Conservation (phyloP, 192 early-diverging fungal species). For the Dispira simplex region DNA sequence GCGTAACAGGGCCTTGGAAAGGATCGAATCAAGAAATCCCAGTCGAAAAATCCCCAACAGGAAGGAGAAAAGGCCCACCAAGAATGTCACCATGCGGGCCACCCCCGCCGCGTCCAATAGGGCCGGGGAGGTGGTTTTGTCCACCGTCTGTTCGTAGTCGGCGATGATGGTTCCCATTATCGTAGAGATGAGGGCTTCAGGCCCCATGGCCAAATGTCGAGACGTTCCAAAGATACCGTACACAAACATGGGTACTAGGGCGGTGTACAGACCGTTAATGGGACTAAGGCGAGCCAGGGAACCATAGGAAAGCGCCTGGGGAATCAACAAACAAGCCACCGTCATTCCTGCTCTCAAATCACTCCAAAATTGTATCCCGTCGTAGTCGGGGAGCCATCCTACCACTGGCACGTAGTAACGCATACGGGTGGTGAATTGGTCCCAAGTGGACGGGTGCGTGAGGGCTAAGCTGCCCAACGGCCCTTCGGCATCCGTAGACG, state of each 20-base stretch:
- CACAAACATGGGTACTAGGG: slow-evolving; percentile 63
- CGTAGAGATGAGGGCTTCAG: slow-evolving; percentile 85
- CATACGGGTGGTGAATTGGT: slow-evolving; percentile 39
- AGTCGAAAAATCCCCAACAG: slow-evolving; percentile 88
- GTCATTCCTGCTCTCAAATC: slow-evolving; percentile 84
- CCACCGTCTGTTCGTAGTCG: slow-evolving; percentile 35
- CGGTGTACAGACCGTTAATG: slow-evolving; percentile 83
- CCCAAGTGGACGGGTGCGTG: slow-evolving; percentile 12
- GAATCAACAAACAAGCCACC: slow-evolving; percentile 56
- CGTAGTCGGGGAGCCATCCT: slow-evolving; percentile 83
- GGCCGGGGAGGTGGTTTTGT: not conserved
- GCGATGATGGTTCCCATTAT: slow-evolving; percentile 50
- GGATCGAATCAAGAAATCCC: slow-evolving; percentile 94
- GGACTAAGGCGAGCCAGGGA: slow-evolving; percentile 72
- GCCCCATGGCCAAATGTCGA: slow-evolving; percentile 85
- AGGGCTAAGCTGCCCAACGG: too few relatives aligned
- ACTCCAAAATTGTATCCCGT: slow-evolving; percentile 34
- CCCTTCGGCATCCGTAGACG: not conserved
- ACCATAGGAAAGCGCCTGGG: slow-evolving; percentile 76
- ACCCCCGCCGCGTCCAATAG: slow-evolving; percentile 34
- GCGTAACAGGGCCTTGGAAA: slow-evolving; percentile 81
- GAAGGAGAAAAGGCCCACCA: slow-evolving; percentile 91
- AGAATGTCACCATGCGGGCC: slow-evolving; percentile 59
- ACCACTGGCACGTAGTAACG: slow-evolving; percentile 91
- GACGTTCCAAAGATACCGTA: slow-evolving; percentile 92